Evolutionary conservation across 768 basidiomycete genomes (phyloP).

Genomic region (Suillus occidentalis): DNA sequence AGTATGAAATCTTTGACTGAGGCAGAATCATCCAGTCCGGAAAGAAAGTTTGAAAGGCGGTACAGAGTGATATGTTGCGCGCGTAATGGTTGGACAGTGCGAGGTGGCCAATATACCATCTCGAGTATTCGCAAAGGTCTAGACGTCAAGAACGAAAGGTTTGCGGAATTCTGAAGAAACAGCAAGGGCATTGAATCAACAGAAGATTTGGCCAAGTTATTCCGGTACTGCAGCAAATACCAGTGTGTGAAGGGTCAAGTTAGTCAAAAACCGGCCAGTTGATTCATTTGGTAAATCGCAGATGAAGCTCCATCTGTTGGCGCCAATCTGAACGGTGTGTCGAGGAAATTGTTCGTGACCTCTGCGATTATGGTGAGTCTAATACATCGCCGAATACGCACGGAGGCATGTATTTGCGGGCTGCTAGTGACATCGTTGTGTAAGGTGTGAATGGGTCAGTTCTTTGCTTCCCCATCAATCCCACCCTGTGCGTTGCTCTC

Average conservation of each 20-base stretch:
- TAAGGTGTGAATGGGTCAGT: background rate
- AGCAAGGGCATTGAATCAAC: slow-evolving; percentile 31
- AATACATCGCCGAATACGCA: background rate
- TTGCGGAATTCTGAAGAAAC: slow-evolving; percentile 8
- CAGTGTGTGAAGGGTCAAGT: slow-evolving; percentile 36
- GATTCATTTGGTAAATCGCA: slow-evolving; percentile 47
- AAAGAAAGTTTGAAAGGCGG: slow-evolving; percentile 35
- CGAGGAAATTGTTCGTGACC: background rate
- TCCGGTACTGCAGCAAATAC: slow-evolving; percentile 21
- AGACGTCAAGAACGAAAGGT: slow-evolving; percentile 21
- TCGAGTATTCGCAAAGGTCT: slow-evolving; percentile 4
- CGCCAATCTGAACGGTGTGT: slow-evolving; percentile 42
- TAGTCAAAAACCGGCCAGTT: slow-evolving; percentile 58
- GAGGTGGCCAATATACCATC: background rate
- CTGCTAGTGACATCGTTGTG: background rate
- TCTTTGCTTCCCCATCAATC: slow-evolving; percentile 7
- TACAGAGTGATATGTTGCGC: slow-evolving; percentile 40
- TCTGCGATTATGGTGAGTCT: background rate
- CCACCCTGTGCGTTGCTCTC: slow-evolving; percentile 33
- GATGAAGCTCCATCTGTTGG: slow-evolving; percentile 50
- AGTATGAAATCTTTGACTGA: slow-evolving; percentile 62
- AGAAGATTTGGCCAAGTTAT: slow-evolving; percentile 23
- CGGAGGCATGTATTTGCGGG: background rate
- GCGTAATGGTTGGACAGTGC: slow-evolving; percentile 33
- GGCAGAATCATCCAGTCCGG: slow-evolving; percentile 54